A percentile compares a stretch with the other conserved stretches of the same genome.
Conservation (phyloP, 2,329 filamentous ascomycete species). For the Microthyrium microscopicum region DNA sequence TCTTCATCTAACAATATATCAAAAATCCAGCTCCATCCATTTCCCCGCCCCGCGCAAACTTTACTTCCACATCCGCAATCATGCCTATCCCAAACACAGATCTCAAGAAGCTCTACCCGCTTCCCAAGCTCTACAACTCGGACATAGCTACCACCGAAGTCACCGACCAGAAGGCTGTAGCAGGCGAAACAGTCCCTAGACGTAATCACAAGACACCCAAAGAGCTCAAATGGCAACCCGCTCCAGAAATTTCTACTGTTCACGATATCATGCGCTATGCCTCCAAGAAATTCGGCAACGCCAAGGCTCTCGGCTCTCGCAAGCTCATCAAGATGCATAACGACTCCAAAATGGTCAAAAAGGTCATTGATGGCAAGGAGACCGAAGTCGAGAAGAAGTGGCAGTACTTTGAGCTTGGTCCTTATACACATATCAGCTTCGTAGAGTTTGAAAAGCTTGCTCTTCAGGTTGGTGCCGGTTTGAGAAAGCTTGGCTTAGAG, state of each 20-base stretch:
- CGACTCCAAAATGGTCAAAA: conserved; percentile 81
- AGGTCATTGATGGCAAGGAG: conserved; percentile 67
- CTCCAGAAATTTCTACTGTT: conserved; percentile 55
- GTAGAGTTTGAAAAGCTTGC: conserved; percentile 58
- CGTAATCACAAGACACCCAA: conserved; percentile 57
- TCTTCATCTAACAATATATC: too few relatives aligned
- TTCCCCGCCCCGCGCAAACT: too few relatives aligned
- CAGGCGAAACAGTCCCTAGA: conserved; percentile 73
- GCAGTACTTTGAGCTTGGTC: conserved; percentile 73
- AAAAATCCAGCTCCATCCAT: too few relatives aligned
- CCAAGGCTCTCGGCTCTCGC: conserved; percentile 44
- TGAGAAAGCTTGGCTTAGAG: conserved; percentile 57
- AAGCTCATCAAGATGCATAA: conserved; percentile 61
- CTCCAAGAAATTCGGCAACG: conserved; percentile 38
- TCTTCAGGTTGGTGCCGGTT: conserved; percentile 52
- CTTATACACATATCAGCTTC: conserved; percentile 63
- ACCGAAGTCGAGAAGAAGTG: conserved; percentile 77
- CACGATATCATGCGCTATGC: conserved; percentile 63
- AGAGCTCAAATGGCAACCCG: conserved; percentile 47
- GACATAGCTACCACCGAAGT: conserved; percentile 62
- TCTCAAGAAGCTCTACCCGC: conserved; percentile 30
- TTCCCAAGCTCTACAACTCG: conserved; percentile 38
- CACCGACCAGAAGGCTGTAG: conserved; percentile 47
- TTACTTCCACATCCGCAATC: conserved; percentile 8
- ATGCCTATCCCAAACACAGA: conserved; percentile 15